Evolutionary conservation across 2,329 filamentous ascomycete species (phyloP).

Genomic region (Xylaria sp.): DNA sequence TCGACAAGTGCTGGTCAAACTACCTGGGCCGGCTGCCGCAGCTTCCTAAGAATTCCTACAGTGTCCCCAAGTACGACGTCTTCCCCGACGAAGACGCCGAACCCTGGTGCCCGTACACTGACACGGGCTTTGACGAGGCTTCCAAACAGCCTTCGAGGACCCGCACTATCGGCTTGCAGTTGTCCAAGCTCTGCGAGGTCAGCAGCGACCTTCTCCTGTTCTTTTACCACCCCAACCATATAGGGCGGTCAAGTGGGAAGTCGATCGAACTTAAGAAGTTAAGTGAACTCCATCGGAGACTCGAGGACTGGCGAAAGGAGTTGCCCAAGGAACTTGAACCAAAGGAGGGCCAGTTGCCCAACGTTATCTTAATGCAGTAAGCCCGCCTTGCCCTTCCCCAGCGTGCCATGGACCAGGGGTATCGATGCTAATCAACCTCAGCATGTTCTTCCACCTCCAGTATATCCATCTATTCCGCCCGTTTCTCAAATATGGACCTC

Average conservation of each 20-base stretch:
- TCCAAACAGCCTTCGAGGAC: slow-evolving; percentile 81
- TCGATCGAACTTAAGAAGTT: slow-evolving; percentile 87
- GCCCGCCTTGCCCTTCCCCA: slow-evolving; percentile 50
- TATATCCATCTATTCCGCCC: slow-evolving; percentile 96
- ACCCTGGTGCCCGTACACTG: slow-evolving; percentile 86
- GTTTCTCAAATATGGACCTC: slow-evolving; percentile 86
- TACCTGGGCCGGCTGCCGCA: slow-evolving; percentile 92
- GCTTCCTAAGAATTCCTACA: slow-evolving; percentile 76
- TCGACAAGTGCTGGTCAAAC: slow-evolving; percentile 99
- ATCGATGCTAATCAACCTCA: slow-evolving; percentile 44
- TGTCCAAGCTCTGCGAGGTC: slow-evolving; percentile 86
- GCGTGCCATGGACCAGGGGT: not conserved
- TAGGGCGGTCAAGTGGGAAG: slow-evolving; percentile 69
- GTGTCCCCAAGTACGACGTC: slow-evolving; percentile 85
- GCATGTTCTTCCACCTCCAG: slow-evolving; percentile 96
- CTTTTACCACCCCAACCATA: slow-evolving; percentile 83
- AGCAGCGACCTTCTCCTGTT: slow-evolving; percentile 86
- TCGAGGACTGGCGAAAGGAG: slow-evolving; percentile 86
- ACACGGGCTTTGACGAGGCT: slow-evolving; percentile 73
- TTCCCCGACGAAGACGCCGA: slow-evolving; percentile 87
- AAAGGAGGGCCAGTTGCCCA: slow-evolving; percentile 85
- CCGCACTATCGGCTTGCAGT: slow-evolving; percentile 77
- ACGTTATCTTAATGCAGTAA: slow-evolving; percentile 81
- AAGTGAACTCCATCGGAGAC: slow-evolving; percentile 83
- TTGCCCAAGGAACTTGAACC: slow-evolving; percentile 86